A percentile compares a stretch with the other conserved stretches of the same genome.
Evolutionary conservation across 371 early-diverging fungal genomes (phyloP).

Genomic region (Mucor irregularis): DNA sequence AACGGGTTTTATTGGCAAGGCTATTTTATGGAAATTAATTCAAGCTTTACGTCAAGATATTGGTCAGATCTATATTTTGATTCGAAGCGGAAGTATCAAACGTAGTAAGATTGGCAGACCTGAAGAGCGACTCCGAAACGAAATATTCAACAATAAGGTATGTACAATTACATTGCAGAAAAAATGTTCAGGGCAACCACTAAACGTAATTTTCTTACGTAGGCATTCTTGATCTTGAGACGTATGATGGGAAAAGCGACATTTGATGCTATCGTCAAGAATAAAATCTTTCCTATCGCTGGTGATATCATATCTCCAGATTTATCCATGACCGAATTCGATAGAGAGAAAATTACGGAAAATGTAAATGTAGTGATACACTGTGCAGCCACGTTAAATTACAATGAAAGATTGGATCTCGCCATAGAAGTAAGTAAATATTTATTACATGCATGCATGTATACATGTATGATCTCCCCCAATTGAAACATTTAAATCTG

Average conservation of each 20-base stretch:
- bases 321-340: conserved; percentile 52
- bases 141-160: conserved; percentile 49
- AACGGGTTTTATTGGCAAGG: conserved; percentile 66
- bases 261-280: conserved; percentile 45
- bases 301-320: conserved; percentile 61
- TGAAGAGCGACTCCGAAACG: conserved; percentile 42
- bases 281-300: conserved; percentile 60
- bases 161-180: not conserved
- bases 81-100: conserved; percentile 51
- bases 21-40: conserved; percentile 56
- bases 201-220: not conserved
- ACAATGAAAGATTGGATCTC: conserved; percentile 60
- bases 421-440: conserved; percentile 51
- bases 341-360: conserved; percentile 46
- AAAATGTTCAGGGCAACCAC: no score
- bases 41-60: conserved; percentile 33
- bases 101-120: conserved; percentile 51
- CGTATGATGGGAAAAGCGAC: conserved; percentile 32
- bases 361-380: conserved; percentile 59
- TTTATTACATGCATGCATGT: not conserved
- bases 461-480: no score
- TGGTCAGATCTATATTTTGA: conserved; percentile 41
- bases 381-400: conserved; percentile 66
- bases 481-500: no score
- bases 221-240: conserved; percentile 40